phyloP scores from a whole-genome alignment of 208 protist genomes.

The Trypanosoma lewisi region DNA sequence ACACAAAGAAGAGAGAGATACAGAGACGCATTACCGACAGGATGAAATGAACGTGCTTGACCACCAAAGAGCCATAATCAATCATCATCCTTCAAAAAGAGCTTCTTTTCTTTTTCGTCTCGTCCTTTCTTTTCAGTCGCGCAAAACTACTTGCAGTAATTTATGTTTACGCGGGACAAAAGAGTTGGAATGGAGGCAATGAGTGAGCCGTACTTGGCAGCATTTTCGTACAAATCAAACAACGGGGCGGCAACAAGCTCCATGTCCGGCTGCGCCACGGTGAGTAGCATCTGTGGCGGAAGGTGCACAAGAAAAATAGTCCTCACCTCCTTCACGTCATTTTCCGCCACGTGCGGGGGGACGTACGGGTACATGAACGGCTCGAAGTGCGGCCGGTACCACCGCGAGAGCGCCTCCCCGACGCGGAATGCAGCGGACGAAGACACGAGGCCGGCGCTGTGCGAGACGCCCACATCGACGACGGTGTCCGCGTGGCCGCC shows the following conservation, averaged over 20 bases:
- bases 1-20: too few species aligned
- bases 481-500: conserved; percentile 30
- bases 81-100: too few species aligned
- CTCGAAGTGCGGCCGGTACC: conserved; percentile 85
- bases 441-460: conserved; percentile 8
- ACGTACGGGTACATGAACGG: conserved; percentile 93
- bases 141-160: conserved; percentile 66
- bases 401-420: conserved; percentile 72
- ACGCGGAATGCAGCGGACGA: conserved; percentile 57
- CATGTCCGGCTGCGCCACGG: conserved; percentile 53
- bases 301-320: conserved; percentile 86
- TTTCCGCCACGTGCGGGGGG: conserved; percentile 79
- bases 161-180: conserved; percentile 81
- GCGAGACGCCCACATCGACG: conserved; percentile 41
- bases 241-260: conserved; percentile 87
- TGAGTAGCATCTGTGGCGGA: conserved; percentile 68
- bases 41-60: too few species aligned
- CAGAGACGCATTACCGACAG: too few species aligned
- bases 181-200: conserved; percentile 77
- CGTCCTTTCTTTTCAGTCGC: neutral
- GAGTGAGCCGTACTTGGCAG: conserved; percentile 77
- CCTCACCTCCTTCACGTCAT: conserved; percentile 77
- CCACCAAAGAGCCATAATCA: too few species aligned
- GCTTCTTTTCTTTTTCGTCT: neutral
- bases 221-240: conserved; percentile 92